Evolutionary conservation across 2,329 filamentous ascomycete species (phyloP), one percentile per base, ranked within the genome.

Genomic region (Ceratocystis alfenasii): DNA sequence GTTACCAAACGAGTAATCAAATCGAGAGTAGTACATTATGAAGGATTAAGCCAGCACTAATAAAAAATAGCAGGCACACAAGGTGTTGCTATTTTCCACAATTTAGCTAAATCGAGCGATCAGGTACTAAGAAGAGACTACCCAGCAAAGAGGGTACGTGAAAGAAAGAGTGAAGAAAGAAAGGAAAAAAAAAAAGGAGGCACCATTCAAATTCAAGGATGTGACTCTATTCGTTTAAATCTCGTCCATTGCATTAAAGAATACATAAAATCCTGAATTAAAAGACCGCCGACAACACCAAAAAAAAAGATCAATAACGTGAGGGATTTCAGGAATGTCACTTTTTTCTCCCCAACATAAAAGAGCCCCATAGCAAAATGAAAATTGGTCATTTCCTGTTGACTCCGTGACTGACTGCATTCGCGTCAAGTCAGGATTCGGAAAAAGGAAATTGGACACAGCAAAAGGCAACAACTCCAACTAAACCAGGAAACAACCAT

Each of bases 281-380:
- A 59, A 59, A 59, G 15, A 59, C 55, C 55, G 48, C 10, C 22
- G 33, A 33, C 28, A 15, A 55, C 28, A 28, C 7, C 28, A 5
- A 28, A 28, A 28, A 28, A 59, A 10, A 36, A 59, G 7, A 59
- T 36, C 8, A 30, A 33, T 8, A 59, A 59, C 36, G 6, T 36
- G 55, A 33, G 28, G 55, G 55, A 59, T 59, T 59, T 59, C 55
- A 36, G 28, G 55, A 59, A 59, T 59, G 55, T 36, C 28, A 20
- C 55, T 36, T 59, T 36, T 36, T 59, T 59, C 55, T 20, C 55
- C 55, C 55, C 55, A 59, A 59, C 55, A 36, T 17, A 59, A 59
- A 36, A 59, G 12, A 25, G 12, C 17, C 55, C 55, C 55, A 59
- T n/a, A 59, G 30, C 7, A 59, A 36, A 25, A 53, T 36, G 2